Evolutionary conservation across 768 basidiomycete species (phyloP).

Genomic region (Strobilomyces confusus): DNA sequence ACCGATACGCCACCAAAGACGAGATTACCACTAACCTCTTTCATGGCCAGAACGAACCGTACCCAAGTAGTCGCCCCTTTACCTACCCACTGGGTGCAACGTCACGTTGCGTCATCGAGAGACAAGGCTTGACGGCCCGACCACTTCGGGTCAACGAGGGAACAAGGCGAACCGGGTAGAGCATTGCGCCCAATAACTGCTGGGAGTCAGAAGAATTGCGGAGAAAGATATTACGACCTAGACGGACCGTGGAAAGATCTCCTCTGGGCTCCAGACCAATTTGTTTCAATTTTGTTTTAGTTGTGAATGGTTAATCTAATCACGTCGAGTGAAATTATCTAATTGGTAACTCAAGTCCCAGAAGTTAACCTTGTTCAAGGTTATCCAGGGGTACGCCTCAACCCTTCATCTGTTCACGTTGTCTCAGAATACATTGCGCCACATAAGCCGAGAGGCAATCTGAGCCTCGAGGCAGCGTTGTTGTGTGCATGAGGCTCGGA

Average conservation of each 20-base stretch:
- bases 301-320: conserved; percentile 13
- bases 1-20: conserved; percentile 31
- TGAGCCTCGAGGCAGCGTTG: conserved; percentile 29
- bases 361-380: conserved; percentile 14
- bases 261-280: neutral
- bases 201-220: conserved; percentile 4
- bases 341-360: conserved; percentile 16
- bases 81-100: neutral
- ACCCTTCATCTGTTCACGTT: conserved; percentile 18
- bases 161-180: neutral
- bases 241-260: conserved; percentile 2
- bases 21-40: conserved; percentile 28
- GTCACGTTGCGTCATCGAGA: conserved; percentile 7
- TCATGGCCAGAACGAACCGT: conserved; percentile 14
- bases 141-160: neutral
- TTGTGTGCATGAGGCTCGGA: conserved; percentile 14
- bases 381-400: neutral
- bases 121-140: conserved; percentile 2
- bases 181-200: neutral
- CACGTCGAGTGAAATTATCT: conserved; percentile 18
- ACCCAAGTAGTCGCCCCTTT: neutral
- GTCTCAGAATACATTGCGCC: conserved; percentile 19
- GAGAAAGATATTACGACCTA: conserved; percentile 1
- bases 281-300: conserved; percentile 8
- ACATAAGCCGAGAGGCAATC: conserved; percentile 16